Percentiles rank a stretch among this genome's conserved stretches.
These are phyloP conservation scores for Penicillium hesseltinei DNA, from an alignment of 2,329 filamentous ascomycete genomes.

Conservation along the genomic window DNA sequence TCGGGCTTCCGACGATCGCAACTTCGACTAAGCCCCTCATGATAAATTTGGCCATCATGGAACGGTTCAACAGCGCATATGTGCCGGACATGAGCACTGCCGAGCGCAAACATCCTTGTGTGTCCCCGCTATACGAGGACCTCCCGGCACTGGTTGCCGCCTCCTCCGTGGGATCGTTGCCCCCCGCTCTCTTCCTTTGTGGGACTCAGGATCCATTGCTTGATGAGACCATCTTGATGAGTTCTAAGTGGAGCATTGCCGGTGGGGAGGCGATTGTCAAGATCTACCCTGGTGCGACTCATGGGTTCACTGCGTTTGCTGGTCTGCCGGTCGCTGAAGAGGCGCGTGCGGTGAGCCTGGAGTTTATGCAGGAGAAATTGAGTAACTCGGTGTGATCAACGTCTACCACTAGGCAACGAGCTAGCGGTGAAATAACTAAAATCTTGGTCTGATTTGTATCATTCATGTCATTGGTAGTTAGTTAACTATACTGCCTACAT, in stretches of 20 bases:
- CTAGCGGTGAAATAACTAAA: too few species aligned
- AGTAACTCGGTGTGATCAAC: background rate
- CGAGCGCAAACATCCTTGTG: background rate
- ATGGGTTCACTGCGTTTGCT: slow-evolving; percentile 50
- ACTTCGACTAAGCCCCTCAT: background rate
- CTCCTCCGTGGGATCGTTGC: background rate
- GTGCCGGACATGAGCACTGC: background rate
- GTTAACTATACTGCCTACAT: too few species aligned
- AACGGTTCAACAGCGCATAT: background rate
- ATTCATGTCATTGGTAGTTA: too few species aligned
- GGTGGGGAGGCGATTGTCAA: slow-evolving; percentile 53
- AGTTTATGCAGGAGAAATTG: background rate
- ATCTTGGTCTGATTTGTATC: too few species aligned
- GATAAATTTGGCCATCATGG: background rate
- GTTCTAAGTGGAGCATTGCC: slow-evolving; percentile 53
- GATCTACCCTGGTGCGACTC: slow-evolving; percentile 54
- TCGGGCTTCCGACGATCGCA: background rate
- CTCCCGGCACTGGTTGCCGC: background rate
- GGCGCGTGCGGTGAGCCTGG: background rate
- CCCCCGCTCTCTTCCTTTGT: slow-evolving; percentile 47
- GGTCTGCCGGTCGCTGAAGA: background rate
- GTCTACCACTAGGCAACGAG: background rate
- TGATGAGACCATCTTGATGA: slow-evolving; percentile 55
- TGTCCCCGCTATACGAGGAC: background rate
- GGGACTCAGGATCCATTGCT: slow-evolving; percentile 56